phyloP scores from a whole-genome alignment of 2,329 filamentous ascomycete genomes.

The Teratosphaeria zuluensis region DNA sequence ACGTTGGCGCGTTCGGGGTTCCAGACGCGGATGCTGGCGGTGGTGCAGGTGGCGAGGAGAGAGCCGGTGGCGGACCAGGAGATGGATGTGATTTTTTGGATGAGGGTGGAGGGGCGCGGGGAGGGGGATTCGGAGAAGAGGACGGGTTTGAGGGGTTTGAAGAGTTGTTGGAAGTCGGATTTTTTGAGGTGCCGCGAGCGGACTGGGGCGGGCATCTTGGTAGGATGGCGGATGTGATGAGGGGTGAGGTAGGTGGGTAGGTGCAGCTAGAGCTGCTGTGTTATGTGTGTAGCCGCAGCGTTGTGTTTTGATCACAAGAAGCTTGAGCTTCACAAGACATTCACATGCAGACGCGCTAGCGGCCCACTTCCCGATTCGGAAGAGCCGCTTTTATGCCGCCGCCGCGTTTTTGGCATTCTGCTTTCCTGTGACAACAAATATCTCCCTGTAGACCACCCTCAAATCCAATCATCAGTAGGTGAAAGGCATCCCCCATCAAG shows the following conservation, averaged over 20 bases:
- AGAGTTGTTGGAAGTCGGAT: conserved; percentile 57
- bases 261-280: neutral
- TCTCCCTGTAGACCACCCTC: too few species aligned
- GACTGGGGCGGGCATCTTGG: conserved; percentile 29
- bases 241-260: neutral
- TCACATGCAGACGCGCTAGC: neutral
- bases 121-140: conserved; percentile 45
- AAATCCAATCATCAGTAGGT: too few species aligned
- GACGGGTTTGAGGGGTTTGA: conserved; percentile 59
- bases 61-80: conserved; percentile 76
- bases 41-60: conserved; percentile 71
- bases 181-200: conserved; percentile 53
- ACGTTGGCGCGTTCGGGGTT: conserved; percentile 68
- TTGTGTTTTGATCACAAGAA: neutral
- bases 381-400: too few species aligned
- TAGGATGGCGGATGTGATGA: neutral
- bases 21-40: conserved; percentile 66
- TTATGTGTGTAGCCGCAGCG: neutral
- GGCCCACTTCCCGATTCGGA: too few species aligned
- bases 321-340: neutral
- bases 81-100: conserved; percentile 34
- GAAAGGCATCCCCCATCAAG: too few species aligned
- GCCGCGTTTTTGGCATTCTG: too few species aligned
- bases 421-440: too few species aligned
- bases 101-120: conserved; percentile 21